Evolutionary conservation across 805 yeast species (phyloP), one percentile per base, ranked within the genome.

Genomic region (Candida ascalaphidarum): DNA sequence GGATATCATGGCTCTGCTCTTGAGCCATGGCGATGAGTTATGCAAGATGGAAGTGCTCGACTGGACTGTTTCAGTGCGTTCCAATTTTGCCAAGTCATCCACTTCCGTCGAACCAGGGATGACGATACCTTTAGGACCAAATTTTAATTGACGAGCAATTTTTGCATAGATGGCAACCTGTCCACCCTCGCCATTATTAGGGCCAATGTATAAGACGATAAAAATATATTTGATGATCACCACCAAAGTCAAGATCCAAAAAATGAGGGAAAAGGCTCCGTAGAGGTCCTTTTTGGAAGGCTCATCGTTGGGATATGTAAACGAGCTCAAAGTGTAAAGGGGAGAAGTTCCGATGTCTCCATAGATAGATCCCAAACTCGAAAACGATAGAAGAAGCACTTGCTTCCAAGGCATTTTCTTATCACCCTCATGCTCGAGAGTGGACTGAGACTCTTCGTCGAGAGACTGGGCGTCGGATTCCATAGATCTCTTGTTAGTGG

Each of bases 311-410:
- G 42, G 39, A 34, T 46, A 54, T 21, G 40, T 47, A 31, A 55
- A 46, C 18, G 60, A 46, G 27, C 65, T 55, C 38, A 61, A 43
- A 8, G 62, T 67, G 44, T 74, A 74, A 29, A 74, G 48, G 3
- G 81, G 81, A 8, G 77, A 69, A 4, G 81, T 74, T 17, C 77
- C 79, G 32, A 74, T 54, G 47, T 74, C 80, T 28, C 81, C 79
- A 43, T 73, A 74, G 22, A 74, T 71, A n/a, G 75, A 74, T 14
- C 81, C 81, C 22, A 74, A 52, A 4, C 74, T 64, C n/a, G 61
- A 48, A 36, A 61, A 65, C 1, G 65, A 52, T 19, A 65, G 33
- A 24, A 45, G 25, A n/a, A 46, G 31, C 4, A 49, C 33, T 17
- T 46, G 42, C 23, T 40, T 37, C 49, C 50, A 41, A 8, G 39